Evolutionary conservation across 148 eudicot species (phyloP), one percentile per base, ranked within the genome.

Genomic region (Vaccinium vitisidaea): DNA sequence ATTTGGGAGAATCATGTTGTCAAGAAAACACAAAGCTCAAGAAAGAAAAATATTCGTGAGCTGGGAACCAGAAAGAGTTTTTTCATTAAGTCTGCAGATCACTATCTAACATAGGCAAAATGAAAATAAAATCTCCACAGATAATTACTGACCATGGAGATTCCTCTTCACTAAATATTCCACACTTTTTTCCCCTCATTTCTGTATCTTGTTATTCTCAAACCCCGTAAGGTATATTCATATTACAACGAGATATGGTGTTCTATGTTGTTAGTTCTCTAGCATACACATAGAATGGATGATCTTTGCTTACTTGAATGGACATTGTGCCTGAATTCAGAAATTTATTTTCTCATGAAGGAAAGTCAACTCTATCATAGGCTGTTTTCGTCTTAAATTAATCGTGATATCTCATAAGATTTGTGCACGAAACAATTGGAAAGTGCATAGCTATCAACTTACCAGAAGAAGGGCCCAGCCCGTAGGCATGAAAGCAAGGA

Each of bases 381-480:
- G 12, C 79, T 32, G 27, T 30, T 14, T 54, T 58, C 36, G 8
- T 63, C 46, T n/a, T 43, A 69, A 77, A 76, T 77, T 49, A 52
- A 54, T 13, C 0, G 16, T 39, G n/a, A 49, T 25, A 25, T 15
- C 39, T 6, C 67, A 63, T 50, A 54, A 46, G 48, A 5, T 25
- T 71, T 80, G 50, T 39, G 59, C 59, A 25, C 50, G 0, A 53
- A 13, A 79, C 49, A 18, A 27, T 43, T 7, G 15, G n/a, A 81
- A 52, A 30, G 9, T 2, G 1, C 18, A 61, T 11, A 81, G 21
- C 10, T 58, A 71, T 48, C 25, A 73, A 88, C 95, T 91, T 92
- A 96, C 99, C 74, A 93, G 88, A 87, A 97, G 94, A 89, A 97
- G 80, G 74, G 95, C 98, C 99, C 99, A 97, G 32, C 99, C 99